Percentiles rank a stretch among this genome's conserved stretches.
phyloP scores from a whole-genome alignment of 2,329 filamentous ascomycete species.

The Ramichloridium luteum region DNA sequence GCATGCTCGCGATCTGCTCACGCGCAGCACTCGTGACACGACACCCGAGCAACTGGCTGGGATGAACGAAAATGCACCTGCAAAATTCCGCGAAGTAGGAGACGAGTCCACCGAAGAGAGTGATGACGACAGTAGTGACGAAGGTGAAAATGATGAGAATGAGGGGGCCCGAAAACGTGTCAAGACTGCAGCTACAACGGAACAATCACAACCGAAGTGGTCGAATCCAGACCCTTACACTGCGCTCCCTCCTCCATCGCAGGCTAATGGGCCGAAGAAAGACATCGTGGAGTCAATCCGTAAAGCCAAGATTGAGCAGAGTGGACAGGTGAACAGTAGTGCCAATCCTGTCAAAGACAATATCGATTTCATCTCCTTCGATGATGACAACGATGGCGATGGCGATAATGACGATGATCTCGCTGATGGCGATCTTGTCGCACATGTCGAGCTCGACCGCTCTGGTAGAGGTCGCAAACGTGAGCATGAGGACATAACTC shows the following conservation, averaged over 20 bases:
- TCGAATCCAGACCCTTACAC: slow-evolving; percentile 95
- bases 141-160: slow-evolving; percentile 13
- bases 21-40: slow-evolving; percentile 25
- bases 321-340: slow-evolving; percentile 39
- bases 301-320: slow-evolving; percentile 64
- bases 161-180: slow-evolving; percentile 21
- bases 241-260: slow-evolving; percentile 66
- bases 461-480: slow-evolving; percentile 59
- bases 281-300: slow-evolving; percentile 86
- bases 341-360: slow-evolving; percentile 27
- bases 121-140: slow-evolving; percentile 14
- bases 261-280: slow-evolving; percentile 59
- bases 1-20: slow-evolving; percentile 34
- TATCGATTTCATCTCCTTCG: slow-evolving; percentile 80
- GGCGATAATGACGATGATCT: slow-evolving; percentile 23
- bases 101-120: slow-evolving; percentile 29
- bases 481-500: slow-evolving; percentile 16
- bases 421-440: neutral
- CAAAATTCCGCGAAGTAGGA: slow-evolving; percentile 31
- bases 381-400: slow-evolving; percentile 27
- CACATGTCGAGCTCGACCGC: too few relatives aligned
- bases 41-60: slow-evolving; percentile 35
- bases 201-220: slow-evolving; percentile 56
- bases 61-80: slow-evolving; percentile 27
- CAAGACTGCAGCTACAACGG: slow-evolving; percentile 20